phyloP scores from a whole-genome alignment of 805 yeast species.

The Yamadazyma sp. region DNA sequence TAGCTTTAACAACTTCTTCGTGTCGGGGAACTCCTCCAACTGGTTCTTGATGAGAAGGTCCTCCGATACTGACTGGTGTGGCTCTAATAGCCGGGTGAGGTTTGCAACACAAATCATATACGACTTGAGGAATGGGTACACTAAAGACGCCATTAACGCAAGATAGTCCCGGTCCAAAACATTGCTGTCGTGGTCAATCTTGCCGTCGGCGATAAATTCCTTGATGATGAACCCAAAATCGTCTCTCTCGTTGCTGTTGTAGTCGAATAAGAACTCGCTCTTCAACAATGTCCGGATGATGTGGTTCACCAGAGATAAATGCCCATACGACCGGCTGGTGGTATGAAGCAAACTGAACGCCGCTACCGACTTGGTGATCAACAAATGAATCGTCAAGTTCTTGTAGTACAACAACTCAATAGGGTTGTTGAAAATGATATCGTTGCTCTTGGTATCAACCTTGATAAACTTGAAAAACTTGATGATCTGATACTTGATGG shows the following conservation, averaged over 20 bases:
- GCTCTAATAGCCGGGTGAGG: conserved; percentile 12
- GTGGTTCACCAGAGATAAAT: conserved; percentile 25
- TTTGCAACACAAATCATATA: conserved; percentile 25
- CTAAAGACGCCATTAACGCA: conserved; percentile 15
- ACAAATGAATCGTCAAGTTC: conserved; percentile 54
- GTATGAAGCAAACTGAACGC: conserved; percentile 28
- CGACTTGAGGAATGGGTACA: conserved; percentile 15
- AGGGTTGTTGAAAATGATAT: conserved; percentile 41
- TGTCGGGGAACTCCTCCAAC: conserved; percentile 29
- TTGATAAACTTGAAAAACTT: conserved; percentile 28
- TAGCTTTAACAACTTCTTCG: conserved; percentile 30
- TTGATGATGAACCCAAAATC: conserved; percentile 29
- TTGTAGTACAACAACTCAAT: conserved; percentile 59
- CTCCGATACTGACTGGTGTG: conserved; percentile 18
- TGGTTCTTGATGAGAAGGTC: conserved; percentile 23
- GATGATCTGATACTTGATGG: conserved; percentile 16
- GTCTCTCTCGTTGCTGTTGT: conserved; percentile 32
- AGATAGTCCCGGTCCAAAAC: conserved; percentile 25
- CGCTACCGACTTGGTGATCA: conserved; percentile 51
- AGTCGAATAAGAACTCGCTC: conserved; percentile 44
- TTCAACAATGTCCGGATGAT: conserved; percentile 40
- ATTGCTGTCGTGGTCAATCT: conserved; percentile 17
- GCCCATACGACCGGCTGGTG: conserved; percentile 7
- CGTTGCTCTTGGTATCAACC: conserved; percentile 19
- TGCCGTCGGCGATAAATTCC: conserved; percentile 20